A percentile compares a stretch with the other conserved stretches of the same genome.
Conservation (phyloP, 2,329 filamentous ascomycete species). For the Fusarium torulosum region DNA sequence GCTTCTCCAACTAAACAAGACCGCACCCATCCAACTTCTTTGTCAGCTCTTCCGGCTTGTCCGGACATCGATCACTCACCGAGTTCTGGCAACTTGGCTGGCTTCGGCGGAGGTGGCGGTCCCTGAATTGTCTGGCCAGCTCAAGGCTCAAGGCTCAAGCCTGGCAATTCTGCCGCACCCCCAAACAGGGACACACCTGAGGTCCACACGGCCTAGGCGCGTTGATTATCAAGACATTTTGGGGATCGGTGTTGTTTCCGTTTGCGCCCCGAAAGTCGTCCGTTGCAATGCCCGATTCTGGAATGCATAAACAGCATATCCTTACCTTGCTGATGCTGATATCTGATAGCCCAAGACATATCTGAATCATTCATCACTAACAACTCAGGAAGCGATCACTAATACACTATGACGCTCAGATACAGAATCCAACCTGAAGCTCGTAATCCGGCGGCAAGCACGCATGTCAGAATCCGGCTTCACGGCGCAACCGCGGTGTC, state of each 20-base stretch:
- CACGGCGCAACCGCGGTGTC: constrained; percentile 44
- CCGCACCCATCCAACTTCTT: constrained; percentile 20
- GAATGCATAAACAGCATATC: neutral
- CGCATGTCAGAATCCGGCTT: constrained; percentile 26
- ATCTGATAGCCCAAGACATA: constrained; percentile 5
- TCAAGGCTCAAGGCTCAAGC: neutral
- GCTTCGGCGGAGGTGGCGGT: constrained; percentile 42
- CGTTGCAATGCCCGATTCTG: constrained; percentile 22
- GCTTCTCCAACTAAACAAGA: constrained; percentile 34
- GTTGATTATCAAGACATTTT: constrained; percentile 39
- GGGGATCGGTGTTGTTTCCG: constrained; percentile 44
- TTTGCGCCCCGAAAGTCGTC: constrained; percentile 37
- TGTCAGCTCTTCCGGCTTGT: constrained; percentile 42
- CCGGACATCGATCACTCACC: constrained; percentile 45
- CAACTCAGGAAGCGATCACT: neutral
- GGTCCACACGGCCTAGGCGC: constrained; percentile 36
- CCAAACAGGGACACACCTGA: constrained; percentile 43
- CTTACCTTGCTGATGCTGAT: neutral
- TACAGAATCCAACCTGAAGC: neutral
- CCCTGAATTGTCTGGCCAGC: constrained; percentile 19
- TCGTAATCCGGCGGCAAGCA: constrained; percentile 20
- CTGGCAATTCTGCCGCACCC: constrained; percentile 23
- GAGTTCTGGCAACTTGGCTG: constrained; percentile 32
- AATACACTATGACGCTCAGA: constrained; percentile 9
- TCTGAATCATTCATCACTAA: constrained; percentile 9